Evolutionary conservation across 2,329 filamentous ascomycete species (phyloP), one percentile per base, ranked within the genome.

Genomic region (Polychaeton citri): DNA sequence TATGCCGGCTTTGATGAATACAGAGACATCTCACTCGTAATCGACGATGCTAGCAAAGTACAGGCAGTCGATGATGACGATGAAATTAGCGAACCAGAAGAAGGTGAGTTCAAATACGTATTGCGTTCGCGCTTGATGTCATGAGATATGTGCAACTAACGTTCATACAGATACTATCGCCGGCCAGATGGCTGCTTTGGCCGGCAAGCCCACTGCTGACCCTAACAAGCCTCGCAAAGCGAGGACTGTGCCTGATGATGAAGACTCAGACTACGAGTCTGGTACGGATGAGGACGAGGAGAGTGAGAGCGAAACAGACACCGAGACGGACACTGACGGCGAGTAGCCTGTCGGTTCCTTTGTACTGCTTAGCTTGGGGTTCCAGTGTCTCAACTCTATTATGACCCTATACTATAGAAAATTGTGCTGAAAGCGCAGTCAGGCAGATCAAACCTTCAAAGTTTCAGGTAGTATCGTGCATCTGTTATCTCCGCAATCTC

Each of bases 11-110:
- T 95, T 47, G 92, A 98, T 57, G 81, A 80, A 34, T 90, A 86
- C 69, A 76, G 84, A 69, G 85, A 95, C 53, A 84, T 94, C 19
- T 86, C 82, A 2, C 70, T 98, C 36, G 74, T 81, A 19, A 85
- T 98, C 6, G 86, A 94, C 52, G 87, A 96, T 50, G 79, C 83
- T 21, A 81, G 75, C 60, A 90, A 88, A 64, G 78, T 93, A 54
- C 74, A 75, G 35, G 81, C 78, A 33, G 86, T 40, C 32, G 54
- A 52, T n/a, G 46, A 50, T 12, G 52, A 95, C 47, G 90, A 94
- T 51, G 90, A 98, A 40, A 98, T 98, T 47, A 93, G 84, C 55
- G 90, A 98, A 59, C 90, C 92, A 21, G 90, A 96, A 44, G 90
- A 98, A 69, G 90, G 90, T 94, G 71, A 68, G 79, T 68, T 32